Percentiles rank a stretch among this genome's conserved stretches.
Conservation (phyloP, 1,284 basidiomycete genomes). For the Sanghuangporus baumii region DNA sequence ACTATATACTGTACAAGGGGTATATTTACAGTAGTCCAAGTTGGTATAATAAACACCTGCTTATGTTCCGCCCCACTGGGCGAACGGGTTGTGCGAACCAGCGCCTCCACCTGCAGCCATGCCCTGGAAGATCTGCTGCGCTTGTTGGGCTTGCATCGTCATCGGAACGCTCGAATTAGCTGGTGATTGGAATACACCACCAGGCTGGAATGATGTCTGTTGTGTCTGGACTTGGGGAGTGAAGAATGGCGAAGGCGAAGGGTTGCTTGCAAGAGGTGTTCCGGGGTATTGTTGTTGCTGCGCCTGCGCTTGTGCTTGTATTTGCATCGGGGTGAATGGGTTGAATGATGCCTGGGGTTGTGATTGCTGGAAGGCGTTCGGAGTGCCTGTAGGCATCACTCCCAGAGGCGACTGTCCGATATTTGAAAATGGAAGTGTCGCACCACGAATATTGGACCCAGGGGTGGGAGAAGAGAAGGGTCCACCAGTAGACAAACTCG, state of each 20-base stretch:
- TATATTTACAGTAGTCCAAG: neutral
- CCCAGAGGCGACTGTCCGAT: slow-evolving; percentile 5
- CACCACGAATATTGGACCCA: slow-evolving; percentile 1
- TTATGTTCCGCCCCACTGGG: neutral
- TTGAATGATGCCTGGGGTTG: neutral
- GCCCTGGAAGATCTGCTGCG: slow-evolving; percentile 15
- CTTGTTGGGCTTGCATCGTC: slow-evolving; percentile 13
- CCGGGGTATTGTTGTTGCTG: neutral
- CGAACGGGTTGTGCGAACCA: slow-evolving; percentile 11
- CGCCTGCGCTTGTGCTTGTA: neutral
- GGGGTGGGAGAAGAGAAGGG: neutral
- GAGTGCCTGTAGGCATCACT: slow-evolving; percentile 15
- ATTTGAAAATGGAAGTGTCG: slow-evolving; percentile 9
- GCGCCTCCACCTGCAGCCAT: slow-evolving; percentile 8
- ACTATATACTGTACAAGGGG: neutral
- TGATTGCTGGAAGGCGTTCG: slow-evolving; percentile 18
- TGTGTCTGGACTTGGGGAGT: slow-evolving; percentile 17
- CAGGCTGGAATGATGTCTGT: slow-evolving; percentile 8
- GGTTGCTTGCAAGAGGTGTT: slow-evolving; percentile 9
- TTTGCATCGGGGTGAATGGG: slow-evolving; percentile 19
- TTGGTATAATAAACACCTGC: neutral
- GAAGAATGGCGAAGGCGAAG: slow-evolving; percentile 11
- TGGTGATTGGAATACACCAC: neutral
- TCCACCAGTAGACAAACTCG: slow-evolving; percentile 8
- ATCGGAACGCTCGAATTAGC: neutral